Conservation (phyloP, 2,329 filamentous ascomycete species). For the Dothideomycetes sp. region DNA sequence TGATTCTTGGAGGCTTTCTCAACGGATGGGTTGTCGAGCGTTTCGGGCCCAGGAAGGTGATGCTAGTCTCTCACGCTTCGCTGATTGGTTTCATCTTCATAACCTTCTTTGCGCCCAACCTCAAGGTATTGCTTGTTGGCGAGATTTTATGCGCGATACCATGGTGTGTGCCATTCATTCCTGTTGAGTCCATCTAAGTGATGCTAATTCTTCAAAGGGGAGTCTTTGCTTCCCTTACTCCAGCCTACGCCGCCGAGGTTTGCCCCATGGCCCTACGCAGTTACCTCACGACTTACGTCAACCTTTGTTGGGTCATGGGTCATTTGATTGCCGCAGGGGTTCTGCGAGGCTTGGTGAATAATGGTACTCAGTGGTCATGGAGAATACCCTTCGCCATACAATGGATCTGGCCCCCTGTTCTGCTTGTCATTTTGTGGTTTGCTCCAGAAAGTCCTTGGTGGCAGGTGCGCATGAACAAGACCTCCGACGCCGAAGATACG, state of each 20-base stretch:
- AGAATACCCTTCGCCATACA: constrained; percentile 34
- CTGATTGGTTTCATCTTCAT: constrained; percentile 6
- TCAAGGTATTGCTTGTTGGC: constrained; percentile 1
- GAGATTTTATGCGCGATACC: constrained; percentile 4
- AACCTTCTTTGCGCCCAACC: constrained; percentile 4
- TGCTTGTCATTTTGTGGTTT: constrained; percentile 19
- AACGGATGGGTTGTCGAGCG: constrained; percentile 3
- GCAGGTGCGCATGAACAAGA: too few relatives aligned
- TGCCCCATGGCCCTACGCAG: constrained; percentile 48
- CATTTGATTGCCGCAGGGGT: constrained; percentile 42
- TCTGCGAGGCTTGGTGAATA: constrained; percentile 22
- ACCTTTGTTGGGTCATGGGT: constrained; percentile 52
- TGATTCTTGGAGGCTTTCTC: constrained; percentile 5
- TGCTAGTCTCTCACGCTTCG: not conserved
- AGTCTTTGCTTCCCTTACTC: constrained; percentile 44
- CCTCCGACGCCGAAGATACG: too few relatives aligned
- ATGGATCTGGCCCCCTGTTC: constrained; percentile 28
- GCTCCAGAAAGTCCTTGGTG: constrained; percentile 24
- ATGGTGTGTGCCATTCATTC: constrained; percentile 24
- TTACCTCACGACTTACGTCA: constrained; percentile 48
- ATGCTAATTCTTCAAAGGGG: too few relatives aligned
- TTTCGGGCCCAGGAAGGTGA: constrained; percentile 1
- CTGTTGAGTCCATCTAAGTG: too few relatives aligned
- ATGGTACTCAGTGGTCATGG: constrained; percentile 30
- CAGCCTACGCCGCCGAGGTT: constrained; percentile 58